Evolutionary conservation across 2,329 filamentous ascomycete genomes (phyloP).

Genomic region (Graphilbum ipis-grandicollis): DNA sequence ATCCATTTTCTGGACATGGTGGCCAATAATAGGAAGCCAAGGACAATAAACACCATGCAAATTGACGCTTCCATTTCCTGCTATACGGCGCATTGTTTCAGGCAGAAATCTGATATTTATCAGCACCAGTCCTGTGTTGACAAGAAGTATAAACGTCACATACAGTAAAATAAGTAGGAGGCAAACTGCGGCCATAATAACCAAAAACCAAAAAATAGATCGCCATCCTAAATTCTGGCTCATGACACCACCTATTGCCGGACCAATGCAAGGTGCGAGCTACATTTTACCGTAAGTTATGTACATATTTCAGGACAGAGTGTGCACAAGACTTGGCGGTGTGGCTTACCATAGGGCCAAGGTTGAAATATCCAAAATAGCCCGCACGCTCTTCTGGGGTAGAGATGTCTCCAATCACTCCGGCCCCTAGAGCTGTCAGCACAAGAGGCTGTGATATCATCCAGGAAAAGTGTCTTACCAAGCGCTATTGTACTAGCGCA

Average conservation of each 20-base stretch:
- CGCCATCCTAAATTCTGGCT: constrained; percentile 7
- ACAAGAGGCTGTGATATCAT: no score
- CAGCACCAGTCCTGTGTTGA: no score
- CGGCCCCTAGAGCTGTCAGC: no score
- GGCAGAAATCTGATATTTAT: constrained; percentile 10
- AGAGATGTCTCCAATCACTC: constrained; percentile 17
- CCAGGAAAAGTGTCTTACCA: constrained; percentile 5
- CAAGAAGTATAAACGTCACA: constrained; percentile 20
- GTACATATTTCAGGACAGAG: not conserved
- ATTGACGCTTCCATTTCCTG: constrained; percentile 13
- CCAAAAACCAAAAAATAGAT: constrained; percentile 6
- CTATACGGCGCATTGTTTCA: constrained; percentile 14
- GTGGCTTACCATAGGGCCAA: constrained; percentile 14
- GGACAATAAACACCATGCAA: constrained; percentile 9
- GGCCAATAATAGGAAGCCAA: constrained; percentile 8
- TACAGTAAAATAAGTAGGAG: constrained; percentile 25
- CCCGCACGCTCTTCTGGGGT: constrained; percentile 15
- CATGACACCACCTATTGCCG: constrained; percentile 11
- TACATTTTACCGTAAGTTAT: not conserved
- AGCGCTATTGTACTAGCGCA: constrained; percentile 18
- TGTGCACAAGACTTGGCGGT: no score
- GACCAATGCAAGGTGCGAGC: constrained; percentile 9
- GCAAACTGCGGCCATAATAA: constrained; percentile 5
- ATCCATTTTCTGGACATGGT: no score
- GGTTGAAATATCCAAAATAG: constrained; percentile 17